Evolutionary conservation across 31 red algal species (phyloP), one percentile per base, ranked within the genome.

Genomic region (Porphyra umbilicalis): DNA sequence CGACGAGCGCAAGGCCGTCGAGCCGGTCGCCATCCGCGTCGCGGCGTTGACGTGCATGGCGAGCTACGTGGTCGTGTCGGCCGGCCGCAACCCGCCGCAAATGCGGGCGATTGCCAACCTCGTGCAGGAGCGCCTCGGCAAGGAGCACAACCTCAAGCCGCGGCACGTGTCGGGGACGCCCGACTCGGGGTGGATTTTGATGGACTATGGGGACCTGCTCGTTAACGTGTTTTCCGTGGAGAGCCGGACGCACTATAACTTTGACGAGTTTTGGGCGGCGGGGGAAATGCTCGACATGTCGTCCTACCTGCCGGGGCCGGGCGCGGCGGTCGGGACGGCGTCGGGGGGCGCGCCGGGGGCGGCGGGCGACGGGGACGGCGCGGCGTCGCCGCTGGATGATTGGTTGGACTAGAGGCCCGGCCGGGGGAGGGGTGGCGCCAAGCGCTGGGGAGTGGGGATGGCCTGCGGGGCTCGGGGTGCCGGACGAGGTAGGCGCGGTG

Each of bases 181-280:
- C 18, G 83, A 88, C 75, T 89, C 88, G 39, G 97, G 97, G 31
- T 99, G 97, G 97, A 80, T 99, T 40, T 88, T 95, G 36, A 40
- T 99, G 13, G 97, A 99, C 78, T 99, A 93, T 91, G 97, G 97
- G 33, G 97, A 99, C 79, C 80, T 99, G 35, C 78, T 99, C 78
- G 91, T 99, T 32, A 89, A 99, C 79, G 87, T 99, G 16, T 94
- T 99, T 57, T 93, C 84, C 16, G 74, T 35, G 38, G 92, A 93
- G 40, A 85, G 89, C 83, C 88, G 97, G 6, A 79, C 75, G 33
- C 92, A 81, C 33, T 99, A 96, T 79, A 88, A 96, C 42, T 71
- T 96, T n/a, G 97, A 99, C 35, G 44, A 34, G 11, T 83, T 95
- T 32, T 99, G 97, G 97, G 20, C 78, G 76, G 79, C 79, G 5